Base-by-base conservation (phyloP, 768 basidiomycete species). In the Lactarius tabidus region DNA sequence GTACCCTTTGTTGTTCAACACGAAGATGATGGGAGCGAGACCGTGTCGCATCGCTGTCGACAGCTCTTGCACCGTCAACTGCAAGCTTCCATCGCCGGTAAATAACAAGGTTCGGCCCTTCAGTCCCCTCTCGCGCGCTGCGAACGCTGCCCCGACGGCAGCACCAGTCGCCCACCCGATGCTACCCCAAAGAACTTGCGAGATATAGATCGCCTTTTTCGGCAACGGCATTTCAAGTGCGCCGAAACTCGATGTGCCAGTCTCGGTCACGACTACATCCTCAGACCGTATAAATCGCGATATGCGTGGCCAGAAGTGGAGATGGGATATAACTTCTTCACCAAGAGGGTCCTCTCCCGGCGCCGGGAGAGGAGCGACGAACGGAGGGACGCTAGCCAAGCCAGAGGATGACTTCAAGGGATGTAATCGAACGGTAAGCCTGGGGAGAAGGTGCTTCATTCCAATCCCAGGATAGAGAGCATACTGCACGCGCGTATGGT, bases 131-230 rank as follows among this genome's bases (percentile, higher is more conserved):
- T 95, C 91, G 45, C 80, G 78, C 2, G 88, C 93, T 2, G 90
- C 95, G 36, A 95, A 78, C 3, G 91, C 89, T 7, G 88, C 89
- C 36, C 94, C 93, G 0, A 95, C 82, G 20, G 84, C 82, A 53
- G 84, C 84, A 78, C 92, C 91, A 45, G 90, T 85, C 20, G 89
- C 85, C 88, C 89, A 97, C 0, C 95, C 95, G 69, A 98, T 97
- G 64, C 88, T 89, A 57, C 95, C 95, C 88, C 91, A 97, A 6
- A 97, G 77, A 58, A 96, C 85, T 75, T 95, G 93, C 66, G 81
- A 84, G 43, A 93, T 66, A 63, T 88, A 85, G 6, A 85, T 74
- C 0, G 86, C 78, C 53, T 84, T 80, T n/a, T 84, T 79, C 0
- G 95, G 95, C 14, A 96, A 76, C 1, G 87, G 85, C 35, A 93